Evolutionary conservation across 345 rosid species (phyloP).

Genomic region (Populus pruinosa): DNA sequence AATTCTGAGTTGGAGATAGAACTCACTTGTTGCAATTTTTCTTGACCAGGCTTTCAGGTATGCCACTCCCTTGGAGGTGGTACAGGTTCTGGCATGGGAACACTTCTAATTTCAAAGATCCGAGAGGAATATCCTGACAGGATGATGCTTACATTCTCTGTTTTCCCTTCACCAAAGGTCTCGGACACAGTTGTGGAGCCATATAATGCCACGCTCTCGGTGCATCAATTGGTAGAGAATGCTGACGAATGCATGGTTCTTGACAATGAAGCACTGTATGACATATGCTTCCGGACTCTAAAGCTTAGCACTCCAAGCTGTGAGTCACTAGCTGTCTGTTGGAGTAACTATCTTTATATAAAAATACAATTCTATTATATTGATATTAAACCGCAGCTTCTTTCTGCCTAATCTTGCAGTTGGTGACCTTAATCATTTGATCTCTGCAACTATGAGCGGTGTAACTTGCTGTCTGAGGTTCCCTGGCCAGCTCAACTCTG

Average conservation of each 20-base stretch:
- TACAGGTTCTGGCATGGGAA: constrained; percentile 98
- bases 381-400: not conserved
- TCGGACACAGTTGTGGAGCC: constrained; percentile 99
- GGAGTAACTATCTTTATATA: not conserved
- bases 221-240: constrained; percentile 91
- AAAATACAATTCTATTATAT: not conserved
- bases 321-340: constrained; percentile 31
- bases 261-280: constrained; percentile 95
- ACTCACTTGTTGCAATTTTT: constrained; percentile 9
- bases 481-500: constrained; percentile 97
- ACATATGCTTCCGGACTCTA: constrained; percentile 94
- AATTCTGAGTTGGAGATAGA: constrained; percentile 7
- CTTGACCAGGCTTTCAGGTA: constrained; percentile 77
- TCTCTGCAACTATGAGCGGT: constrained; percentile 95
- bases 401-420: constrained; percentile 41
- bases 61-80: constrained; percentile 99
- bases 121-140: constrained; percentile 97
- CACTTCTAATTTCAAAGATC: constrained; percentile 84
- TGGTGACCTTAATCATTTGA: constrained; percentile 94
- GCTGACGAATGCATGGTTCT: constrained; percentile 98
- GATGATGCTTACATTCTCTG: constrained; percentile 98
- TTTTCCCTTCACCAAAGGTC: constrained; percentile 95
- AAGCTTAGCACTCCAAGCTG: constrained; percentile 98
- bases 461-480: constrained; percentile 95
- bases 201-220: constrained; percentile 94